phyloP scores from a whole-genome alignment of 1,139 yeast species.

The Protomyces inouyei region DNA sequence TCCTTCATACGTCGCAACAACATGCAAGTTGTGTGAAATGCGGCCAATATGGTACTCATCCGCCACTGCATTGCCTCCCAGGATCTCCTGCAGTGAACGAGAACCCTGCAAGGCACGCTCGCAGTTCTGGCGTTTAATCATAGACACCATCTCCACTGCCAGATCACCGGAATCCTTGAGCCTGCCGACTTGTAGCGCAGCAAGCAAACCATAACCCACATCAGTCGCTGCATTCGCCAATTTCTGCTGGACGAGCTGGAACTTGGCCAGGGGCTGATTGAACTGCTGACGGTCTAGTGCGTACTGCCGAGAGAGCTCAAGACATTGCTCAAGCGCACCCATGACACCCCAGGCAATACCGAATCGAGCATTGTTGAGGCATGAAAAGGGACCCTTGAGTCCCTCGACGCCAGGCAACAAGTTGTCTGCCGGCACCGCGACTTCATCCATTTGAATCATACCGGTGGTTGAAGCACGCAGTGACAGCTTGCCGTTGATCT shows the following conservation, averaged over 20 bases:
- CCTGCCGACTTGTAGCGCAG: slow-evolving; percentile 45
- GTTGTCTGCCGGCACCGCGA: slow-evolving; percentile 46
- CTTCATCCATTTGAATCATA: slow-evolving; percentile 46
- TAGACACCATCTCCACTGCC: slow-evolving; percentile 45
- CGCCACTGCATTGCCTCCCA: slow-evolving; percentile 46
- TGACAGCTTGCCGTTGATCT: slow-evolving; percentile 42
- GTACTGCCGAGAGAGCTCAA: slow-evolving; percentile 42
- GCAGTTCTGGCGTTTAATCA: slow-evolving; percentile 46
- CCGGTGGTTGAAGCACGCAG: slow-evolving; percentile 47
- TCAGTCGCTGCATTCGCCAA: slow-evolving; percentile 46
- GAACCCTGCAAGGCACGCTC: slow-evolving; percentile 43
- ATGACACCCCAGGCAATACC: slow-evolving; percentile 48
- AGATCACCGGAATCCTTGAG: slow-evolving; percentile 43
- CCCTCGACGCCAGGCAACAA: slow-evolving; percentile 43
- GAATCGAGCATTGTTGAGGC: slow-evolving; percentile 45
- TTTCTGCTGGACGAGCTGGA: slow-evolving; percentile 45
- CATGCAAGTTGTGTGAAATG: slow-evolving; percentile 45
- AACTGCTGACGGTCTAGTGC: slow-evolving; percentile 45
- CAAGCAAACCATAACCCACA: slow-evolving; percentile 42
- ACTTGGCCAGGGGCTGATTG: slow-evolving; percentile 42
- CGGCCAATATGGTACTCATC: slow-evolving; percentile 47
- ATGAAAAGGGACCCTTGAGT: slow-evolving; percentile 47
- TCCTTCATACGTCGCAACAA: slow-evolving; percentile 45
- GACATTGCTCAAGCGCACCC: slow-evolving; percentile 46
- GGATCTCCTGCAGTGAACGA: slow-evolving; percentile 44